phyloP scores from a whole-genome alignment of 192 early-diverging fungal genomes.

The Coemansia sp. region DNA sequence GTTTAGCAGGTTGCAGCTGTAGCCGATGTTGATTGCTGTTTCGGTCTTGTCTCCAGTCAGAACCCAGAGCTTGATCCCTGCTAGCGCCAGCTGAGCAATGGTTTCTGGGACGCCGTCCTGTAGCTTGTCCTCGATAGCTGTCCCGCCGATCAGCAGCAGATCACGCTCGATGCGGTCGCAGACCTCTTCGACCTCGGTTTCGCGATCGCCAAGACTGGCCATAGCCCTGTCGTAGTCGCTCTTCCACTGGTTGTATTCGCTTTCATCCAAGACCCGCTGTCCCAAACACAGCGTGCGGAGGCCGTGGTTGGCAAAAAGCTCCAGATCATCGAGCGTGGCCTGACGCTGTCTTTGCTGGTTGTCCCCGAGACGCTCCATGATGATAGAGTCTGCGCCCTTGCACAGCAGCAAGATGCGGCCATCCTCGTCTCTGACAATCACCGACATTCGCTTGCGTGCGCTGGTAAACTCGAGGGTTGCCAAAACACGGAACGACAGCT shows the following conservation, averaged over 20 bases:
- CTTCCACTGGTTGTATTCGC: conserved; percentile 72
- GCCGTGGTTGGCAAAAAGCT: conserved; percentile 77
- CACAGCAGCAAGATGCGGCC: conserved; percentile 77
- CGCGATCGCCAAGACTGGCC: conserved; percentile 74
- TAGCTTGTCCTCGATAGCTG: conserved; percentile 96
- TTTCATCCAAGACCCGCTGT: conserved; percentile 70
- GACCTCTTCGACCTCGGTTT: conserved; percentile 74
- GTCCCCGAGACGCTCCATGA: conserved; percentile 77
- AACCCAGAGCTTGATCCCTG: conserved; percentile 96
- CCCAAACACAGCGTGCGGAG: conserved; percentile 90
- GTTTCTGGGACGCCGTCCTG: conserved; percentile 97
- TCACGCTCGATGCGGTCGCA: conserved; percentile 80
- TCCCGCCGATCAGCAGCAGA: conserved; percentile 87
- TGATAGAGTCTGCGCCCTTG: conserved; percentile 95
- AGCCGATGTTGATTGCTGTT: conserved; percentile 98
- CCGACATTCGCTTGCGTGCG: conserved; percentile 95
- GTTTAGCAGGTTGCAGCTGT: conserved; percentile 87
- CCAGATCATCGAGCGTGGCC: conserved; percentile 74
- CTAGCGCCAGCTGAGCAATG: conserved; percentile 78
- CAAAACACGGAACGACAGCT: conserved; percentile 64
- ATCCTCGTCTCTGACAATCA: conserved; percentile 78
- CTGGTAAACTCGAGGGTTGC: conserved; percentile 90
- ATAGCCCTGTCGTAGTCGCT: conserved; percentile 73
- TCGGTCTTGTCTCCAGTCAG: conserved; percentile 97
- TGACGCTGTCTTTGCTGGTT: conserved; percentile 73